Percentiles rank a stretch among this genome's conserved stretches.
Evolutionary conservation across 73 alveolate genomes (phyloP).

Genomic region (Loxodes magnus): DNA sequence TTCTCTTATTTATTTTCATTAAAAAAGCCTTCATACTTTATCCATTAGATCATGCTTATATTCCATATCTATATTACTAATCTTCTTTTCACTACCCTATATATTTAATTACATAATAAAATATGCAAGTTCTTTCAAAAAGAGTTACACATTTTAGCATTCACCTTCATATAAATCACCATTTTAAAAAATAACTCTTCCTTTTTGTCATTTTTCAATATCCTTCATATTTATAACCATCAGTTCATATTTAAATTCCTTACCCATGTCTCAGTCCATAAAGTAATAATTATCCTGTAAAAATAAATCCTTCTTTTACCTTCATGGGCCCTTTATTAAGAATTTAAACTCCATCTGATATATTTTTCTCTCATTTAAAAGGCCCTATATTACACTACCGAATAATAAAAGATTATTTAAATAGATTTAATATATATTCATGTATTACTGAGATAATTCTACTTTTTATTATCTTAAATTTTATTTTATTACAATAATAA

Average conservation of each 20-base stretch:
- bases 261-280: no score
- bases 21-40: constrained; percentile 21
- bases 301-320: no score
- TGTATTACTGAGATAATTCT: no score
- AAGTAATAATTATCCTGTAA: no score
- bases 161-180: constrained; percentile 52
- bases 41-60: constrained; percentile 49
- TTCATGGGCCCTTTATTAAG: no score
- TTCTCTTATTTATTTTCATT: constrained; percentile 16
- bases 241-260: constrained; percentile 20
- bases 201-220: constrained; percentile 46
- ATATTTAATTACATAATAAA: constrained; percentile 36
- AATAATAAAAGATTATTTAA: no score
- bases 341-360: no score
- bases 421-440: no score
- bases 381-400: no score
- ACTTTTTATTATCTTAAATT: no score
- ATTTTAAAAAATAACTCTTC: constrained; percentile 28
- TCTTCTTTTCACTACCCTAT: constrained; percentile 65
- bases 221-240: constrained; percentile 36
- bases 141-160: constrained; percentile 24
- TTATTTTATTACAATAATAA: no score
- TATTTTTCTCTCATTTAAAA: no score
- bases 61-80: constrained; percentile 59
- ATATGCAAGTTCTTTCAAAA: constrained; percentile 31